phyloP scores from a whole-genome alignment of 371 early-diverging fungal species.

The Choanephora cucurbitarum region DNA sequence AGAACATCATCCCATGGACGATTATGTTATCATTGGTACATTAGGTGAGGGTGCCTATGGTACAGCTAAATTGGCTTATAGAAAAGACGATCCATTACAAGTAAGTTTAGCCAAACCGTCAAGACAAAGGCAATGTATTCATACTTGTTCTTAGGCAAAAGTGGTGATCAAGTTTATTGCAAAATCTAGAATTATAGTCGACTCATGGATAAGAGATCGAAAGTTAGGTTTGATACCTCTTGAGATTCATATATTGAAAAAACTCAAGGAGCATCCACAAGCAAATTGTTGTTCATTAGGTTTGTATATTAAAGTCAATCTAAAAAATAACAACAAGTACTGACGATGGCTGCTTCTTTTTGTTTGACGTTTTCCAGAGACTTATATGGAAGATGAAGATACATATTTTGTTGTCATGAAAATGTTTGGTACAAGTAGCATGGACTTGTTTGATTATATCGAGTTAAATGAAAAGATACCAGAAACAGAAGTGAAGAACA shows the following conservation, averaged over 20 bases:
- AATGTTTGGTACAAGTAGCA: conserved; percentile 64
- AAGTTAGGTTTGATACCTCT: conserved; percentile 65
- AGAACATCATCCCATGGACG: conserved; percentile 34
- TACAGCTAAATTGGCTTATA: conserved; percentile 59
- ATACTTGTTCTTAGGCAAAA: conserved; percentile 31
- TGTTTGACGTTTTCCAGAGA: conserved; percentile 28
- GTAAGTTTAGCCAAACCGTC: conserved; percentile 25
- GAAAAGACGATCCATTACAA: conserved; percentile 50
- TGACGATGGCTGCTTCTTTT: conserved; percentile 14
- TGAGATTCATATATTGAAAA: conserved; percentile 70
- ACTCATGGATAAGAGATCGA: conserved; percentile 70
- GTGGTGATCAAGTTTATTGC: conserved; percentile 73
- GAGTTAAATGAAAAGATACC: conserved; percentile 60
- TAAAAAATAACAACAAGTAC: not conserved
- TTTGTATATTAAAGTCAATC: conserved; percentile 13
- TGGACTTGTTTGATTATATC: conserved; percentile 80
- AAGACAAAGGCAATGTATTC: not conserved
- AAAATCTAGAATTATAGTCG: conserved; percentile 66
- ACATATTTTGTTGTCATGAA: conserved; percentile 71
- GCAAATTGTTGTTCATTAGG: conserved; percentile 62
- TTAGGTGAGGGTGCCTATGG: conserved; percentile 83
- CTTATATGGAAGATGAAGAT: conserved; percentile 65
- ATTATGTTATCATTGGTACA: conserved; percentile 60
- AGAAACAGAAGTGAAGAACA: conserved; percentile 58
- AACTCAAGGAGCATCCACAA: conserved; percentile 58